Evolutionary conservation across 495 filamentous ascomycete genomes (phyloP).

Genomic region (Copromyces sp.): DNA sequence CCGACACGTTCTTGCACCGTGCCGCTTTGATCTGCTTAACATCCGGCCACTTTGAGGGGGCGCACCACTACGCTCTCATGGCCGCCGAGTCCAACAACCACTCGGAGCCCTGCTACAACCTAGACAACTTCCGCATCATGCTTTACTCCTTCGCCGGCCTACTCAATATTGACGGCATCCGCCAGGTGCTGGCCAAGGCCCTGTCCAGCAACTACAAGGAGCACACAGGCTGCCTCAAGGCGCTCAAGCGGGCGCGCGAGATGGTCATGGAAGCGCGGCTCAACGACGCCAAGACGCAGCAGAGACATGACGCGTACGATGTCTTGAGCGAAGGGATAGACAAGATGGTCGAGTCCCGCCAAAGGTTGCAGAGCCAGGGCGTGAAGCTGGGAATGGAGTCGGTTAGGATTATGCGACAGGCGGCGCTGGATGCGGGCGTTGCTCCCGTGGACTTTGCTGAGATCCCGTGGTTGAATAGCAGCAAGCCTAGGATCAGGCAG

Average conservation of each 20-base stretch:
- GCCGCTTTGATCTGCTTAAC: constrained; percentile 25
- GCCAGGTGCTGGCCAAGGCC: constrained; percentile 19
- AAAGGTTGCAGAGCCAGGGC: constrained; percentile 8
- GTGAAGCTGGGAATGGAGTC: constrained; percentile 7
- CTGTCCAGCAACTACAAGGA: constrained; percentile 19
- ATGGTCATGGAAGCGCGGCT: constrained; percentile 2
- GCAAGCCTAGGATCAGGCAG: not conserved
- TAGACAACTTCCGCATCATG: constrained; percentile 30
- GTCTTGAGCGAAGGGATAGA: constrained; percentile 9
- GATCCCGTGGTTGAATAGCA: constrained; percentile 11
- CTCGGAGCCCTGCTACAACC: constrained; percentile 22
- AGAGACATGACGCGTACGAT: not conserved
- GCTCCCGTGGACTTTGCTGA: constrained; percentile 14
- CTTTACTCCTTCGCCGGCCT: constrained; percentile 28
- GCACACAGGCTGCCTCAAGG: constrained; percentile 15
- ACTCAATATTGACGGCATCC: constrained; percentile 23
- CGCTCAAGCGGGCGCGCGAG: constrained; percentile 24
- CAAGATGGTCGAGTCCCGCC: constrained; percentile 3
- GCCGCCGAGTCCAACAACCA: constrained; percentile 21
- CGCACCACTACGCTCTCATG: constrained; percentile 22
- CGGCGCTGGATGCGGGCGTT: constrained; percentile 11
- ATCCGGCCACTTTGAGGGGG: constrained; percentile 18
- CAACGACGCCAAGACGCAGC: not conserved
- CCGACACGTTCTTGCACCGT: constrained; percentile 23
- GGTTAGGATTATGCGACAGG: constrained; percentile 19